Conservation (phyloP, 495 filamentous ascomycete species). For the Parathielavia appendiculata region DNA sequence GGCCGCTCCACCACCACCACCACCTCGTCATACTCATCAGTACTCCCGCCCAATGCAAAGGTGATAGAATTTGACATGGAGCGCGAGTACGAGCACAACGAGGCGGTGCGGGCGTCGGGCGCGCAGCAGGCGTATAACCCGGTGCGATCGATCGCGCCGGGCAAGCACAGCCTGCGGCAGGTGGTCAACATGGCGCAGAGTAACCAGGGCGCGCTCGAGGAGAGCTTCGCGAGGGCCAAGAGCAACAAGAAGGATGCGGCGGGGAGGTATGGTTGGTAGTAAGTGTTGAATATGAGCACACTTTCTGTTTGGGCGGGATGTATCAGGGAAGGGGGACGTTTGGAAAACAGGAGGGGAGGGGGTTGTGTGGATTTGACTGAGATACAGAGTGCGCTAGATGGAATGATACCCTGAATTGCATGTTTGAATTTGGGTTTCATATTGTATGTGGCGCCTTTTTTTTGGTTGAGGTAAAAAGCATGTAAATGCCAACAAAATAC, state of each 20-base stretch:
- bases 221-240: conserved; percentile 75
- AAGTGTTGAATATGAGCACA: conserved; percentile 4
- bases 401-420: too few relatives aligned
- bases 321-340: neutral
- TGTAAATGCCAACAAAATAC: too few relatives aligned
- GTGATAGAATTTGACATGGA: conserved; percentile 82
- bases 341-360: too few relatives aligned
- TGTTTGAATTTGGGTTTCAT: too few relatives aligned
- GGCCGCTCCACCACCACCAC: conserved; percentile 53
- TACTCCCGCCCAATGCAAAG: conserved; percentile 34
- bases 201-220: conserved; percentile 80
- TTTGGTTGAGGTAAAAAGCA: too few relatives aligned
- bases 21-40: conserved; percentile 21
- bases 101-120: conserved; percentile 62
- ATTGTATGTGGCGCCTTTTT: too few relatives aligned
- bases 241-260: conserved; percentile 72
- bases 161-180: conserved; percentile 83
- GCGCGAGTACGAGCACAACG: conserved; percentile 76
- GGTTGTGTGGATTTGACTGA: too few relatives aligned
- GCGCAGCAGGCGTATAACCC: conserved; percentile 69
- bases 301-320: neutral
- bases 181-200: conserved; percentile 73
- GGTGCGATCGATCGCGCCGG: conserved; percentile 75
- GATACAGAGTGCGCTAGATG: too few relatives aligned
- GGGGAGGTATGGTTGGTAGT: conserved; percentile 75